These are phyloP conservation scores for Fusarium pseudonygamai DNA, from an alignment of 2,329 filamentous ascomycete species.

Conservation along the genomic window DNA sequence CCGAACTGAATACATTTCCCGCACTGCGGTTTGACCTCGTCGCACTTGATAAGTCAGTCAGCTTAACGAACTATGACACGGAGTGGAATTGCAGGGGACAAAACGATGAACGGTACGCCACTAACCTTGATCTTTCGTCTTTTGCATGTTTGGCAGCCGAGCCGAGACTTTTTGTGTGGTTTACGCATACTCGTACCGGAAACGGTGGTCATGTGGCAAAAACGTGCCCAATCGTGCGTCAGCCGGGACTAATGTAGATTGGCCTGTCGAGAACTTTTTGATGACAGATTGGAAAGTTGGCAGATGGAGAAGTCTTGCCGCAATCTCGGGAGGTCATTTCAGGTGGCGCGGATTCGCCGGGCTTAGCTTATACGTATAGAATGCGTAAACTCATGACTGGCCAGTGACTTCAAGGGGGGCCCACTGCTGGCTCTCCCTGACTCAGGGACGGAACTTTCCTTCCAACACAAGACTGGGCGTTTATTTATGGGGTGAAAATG, in stretches of 20 bases:
- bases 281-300: neutral
- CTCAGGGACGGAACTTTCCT: neutral
- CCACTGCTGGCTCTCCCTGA: neutral
- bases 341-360: neutral
- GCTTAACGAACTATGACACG: neutral
- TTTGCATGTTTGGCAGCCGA: neutral
- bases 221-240: accelerated
- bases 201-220: accelerated
- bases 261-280: neutral
- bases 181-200: neutral
- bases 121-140: neutral
- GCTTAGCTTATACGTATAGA: neutral
- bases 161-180: neutral
- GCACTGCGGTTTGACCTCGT: neutral
- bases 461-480: no score
- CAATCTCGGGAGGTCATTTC: neutral
- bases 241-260: neutral
- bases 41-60: neutral
- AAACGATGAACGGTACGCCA: accelerated
- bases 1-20: neutral
- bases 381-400: neutral
- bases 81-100: no score
- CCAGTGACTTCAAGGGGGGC: neutral
- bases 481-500: no score
- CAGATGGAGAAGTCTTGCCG: neutral